These are phyloP conservation scores for Solanum neorickii DNA, from an alignment of 257 asterid species.

Conservation along the genomic window DNA sequence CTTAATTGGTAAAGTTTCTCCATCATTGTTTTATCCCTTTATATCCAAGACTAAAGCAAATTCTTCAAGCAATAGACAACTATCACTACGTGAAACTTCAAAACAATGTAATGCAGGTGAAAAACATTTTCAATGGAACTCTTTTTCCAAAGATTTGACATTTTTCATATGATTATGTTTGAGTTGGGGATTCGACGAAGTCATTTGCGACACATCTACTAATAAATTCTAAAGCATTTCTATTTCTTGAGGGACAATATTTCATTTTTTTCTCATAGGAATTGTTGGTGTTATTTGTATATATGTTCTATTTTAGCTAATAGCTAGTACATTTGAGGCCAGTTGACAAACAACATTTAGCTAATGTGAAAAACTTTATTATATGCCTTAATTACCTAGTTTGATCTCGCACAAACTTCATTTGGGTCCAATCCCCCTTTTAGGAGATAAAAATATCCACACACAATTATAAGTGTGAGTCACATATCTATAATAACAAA, in stretches of 20 bases:
- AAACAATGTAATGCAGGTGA: constrained; percentile 50
- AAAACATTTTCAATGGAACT: constrained; percentile 69
- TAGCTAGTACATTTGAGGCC: neutral
- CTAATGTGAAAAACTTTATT: neutral
- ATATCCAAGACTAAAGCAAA: constrained; percentile 51
- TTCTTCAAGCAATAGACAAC: constrained; percentile 16
- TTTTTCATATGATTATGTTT: constrained; percentile 70
- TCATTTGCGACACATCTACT: constrained; percentile 11
- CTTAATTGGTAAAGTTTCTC: constrained; percentile 63
- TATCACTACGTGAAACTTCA: constrained; percentile 43
- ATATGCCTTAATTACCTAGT: neutral
- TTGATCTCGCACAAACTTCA: neutral
- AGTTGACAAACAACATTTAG: neutral
- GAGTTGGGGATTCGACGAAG: constrained; percentile 84
- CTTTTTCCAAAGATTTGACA: constrained; percentile 41
- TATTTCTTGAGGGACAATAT: neutral
- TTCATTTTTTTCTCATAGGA: neutral
- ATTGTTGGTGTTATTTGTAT: too few species aligned
- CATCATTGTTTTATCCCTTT: constrained; percentile 35
- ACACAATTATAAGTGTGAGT: neutral
- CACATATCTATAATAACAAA: too few species aligned
- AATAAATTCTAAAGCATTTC: neutral
- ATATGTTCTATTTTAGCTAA: neutral
- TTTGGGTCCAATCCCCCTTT: neutral
- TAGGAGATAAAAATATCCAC: too few species aligned